Evolutionary conservation across 805 yeast species (phyloP).

Genomic region (Metschnikowia bowlesiae): DNA sequence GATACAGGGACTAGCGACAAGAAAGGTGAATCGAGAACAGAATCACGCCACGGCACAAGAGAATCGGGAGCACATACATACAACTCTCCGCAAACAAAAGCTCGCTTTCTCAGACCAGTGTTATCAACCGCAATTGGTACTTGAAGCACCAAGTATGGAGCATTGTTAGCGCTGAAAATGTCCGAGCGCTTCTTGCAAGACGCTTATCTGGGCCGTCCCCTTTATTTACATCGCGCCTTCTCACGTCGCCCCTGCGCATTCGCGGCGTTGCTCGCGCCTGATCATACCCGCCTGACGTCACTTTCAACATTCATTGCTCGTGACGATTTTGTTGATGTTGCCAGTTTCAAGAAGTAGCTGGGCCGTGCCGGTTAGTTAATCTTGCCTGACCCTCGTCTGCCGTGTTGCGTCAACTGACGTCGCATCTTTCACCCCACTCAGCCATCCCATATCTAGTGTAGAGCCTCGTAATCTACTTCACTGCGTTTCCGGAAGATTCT

Average conservation of each 20-base stretch:
- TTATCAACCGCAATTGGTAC: too few species aligned
- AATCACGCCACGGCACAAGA: too few species aligned
- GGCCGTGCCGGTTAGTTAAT: neutral
- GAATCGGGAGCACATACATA: too few species aligned
- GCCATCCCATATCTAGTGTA: neutral
- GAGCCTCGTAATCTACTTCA: slow-evolving; percentile 8
- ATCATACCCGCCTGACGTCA: neutral
- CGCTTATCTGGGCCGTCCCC: neutral
- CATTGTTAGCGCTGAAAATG: neutral
- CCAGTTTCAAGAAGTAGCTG: too few species aligned
- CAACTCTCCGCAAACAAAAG: too few species aligned
- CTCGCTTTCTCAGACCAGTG: too few species aligned
- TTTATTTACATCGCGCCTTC: neutral
- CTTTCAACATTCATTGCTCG: neutral
- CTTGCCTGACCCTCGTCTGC: neutral
- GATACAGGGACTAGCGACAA: too few species aligned
- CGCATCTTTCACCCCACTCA: neutral
- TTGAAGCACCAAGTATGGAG: too few species aligned
- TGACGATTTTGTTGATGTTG: too few species aligned
- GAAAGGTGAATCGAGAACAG: too few species aligned
- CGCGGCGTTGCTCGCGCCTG: neutral
- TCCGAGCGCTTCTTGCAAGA: neutral
- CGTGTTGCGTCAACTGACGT: neutral
- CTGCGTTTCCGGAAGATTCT: neutral
- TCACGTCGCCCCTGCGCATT: neutral